Base-by-base conservation (phyloP, 2,329 filamentous ascomycete genomes). In the Alternaria infectoria region DNA sequence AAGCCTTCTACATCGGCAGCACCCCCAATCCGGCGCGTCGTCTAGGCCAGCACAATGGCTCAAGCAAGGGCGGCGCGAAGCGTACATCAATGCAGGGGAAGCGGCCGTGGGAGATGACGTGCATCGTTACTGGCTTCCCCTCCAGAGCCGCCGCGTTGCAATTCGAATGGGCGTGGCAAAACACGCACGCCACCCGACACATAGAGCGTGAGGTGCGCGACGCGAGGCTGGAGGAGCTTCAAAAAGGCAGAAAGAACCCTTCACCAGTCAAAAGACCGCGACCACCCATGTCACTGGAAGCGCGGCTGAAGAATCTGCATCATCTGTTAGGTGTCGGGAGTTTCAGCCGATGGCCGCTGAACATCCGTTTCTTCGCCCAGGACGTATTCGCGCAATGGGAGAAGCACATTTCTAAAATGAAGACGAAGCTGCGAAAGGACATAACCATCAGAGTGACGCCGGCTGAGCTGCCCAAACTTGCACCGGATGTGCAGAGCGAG, bases 141-240 rank as follows among this genome's bases (percentile, higher is more conserved):
- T 95, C 91, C 69, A 90, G 90, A 73, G 88, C 95, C 36, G 93
- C 92, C 0, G 96, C 96, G 1, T 82, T 99, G 67, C 95, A 98
- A 75, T 98, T 99, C 76, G 95, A 98, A 91, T 97, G 95, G 95
- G 94, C 95, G 43, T 91, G 96, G 85, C 92, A 92, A 69, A 93
- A 98, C 76, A 88, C 93, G 2, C 91, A 96, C 75, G 79, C 90
- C 32, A 94, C 94, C 6, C 83, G 91, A 32, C 93, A 97, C 76
- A 93, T 97, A 61, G 86, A 91, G 49, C 65, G 68, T 43, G 67
- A 76, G 28, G 70, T 77, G 45, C 70, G 76, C 12, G 71, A 77
- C 36, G 75, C 76, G 47, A 12, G 80, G 85, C 12, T 67, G 13
- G 70, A 74, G 30, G 72, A 74, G 47, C 30, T 79, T 64, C 73